These are phyloP conservation scores for Elaeagnus macrophylla DNA, from an alignment of 306 rosid species.

Conservation along the genomic window DNA sequence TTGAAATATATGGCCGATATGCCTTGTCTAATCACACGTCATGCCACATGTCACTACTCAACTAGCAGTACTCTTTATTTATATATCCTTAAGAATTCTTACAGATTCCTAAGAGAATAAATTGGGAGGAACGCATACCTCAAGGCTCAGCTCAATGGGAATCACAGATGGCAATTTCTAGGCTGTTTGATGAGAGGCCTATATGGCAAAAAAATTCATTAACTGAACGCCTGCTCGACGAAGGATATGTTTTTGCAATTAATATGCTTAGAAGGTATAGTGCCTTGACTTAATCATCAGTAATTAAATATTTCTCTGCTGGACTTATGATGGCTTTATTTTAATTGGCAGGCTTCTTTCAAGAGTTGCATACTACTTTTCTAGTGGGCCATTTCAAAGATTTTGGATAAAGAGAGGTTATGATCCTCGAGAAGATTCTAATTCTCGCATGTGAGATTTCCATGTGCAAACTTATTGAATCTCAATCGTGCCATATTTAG, in stretches of 20 bases:
- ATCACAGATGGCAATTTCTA: conserved; percentile 60
- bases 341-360: conserved; percentile 71
- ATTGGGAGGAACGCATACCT: conserved; percentile 77
- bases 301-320: conserved; percentile 12
- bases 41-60: no score
- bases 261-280: conserved; percentile 66
- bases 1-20: no score
- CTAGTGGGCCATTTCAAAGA: conserved; percentile 86
- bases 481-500: neutral
- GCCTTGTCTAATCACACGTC: no score
- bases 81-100: conserved; percentile 46
- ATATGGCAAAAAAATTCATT: conserved; percentile 74
- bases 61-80: no score
- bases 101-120: conserved; percentile 87
- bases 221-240: conserved; percentile 47
- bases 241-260: conserved; percentile 51
- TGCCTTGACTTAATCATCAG: conserved; percentile 8
- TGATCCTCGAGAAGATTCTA: conserved; percentile 81
- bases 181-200: conserved; percentile 78
- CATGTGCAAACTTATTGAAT: conserved; percentile 1
- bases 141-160: conserved; percentile 75
- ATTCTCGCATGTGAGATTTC: conserved; percentile 66
- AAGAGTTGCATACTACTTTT: conserved; percentile 85
- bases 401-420: conserved; percentile 93
- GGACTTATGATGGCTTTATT: conserved; percentile 4